Evolutionary conservation across 129 eudicot genomes (phyloP), one percentile per base, ranked within the genome.

Genomic region (Pulicaria dysenterica): DNA sequence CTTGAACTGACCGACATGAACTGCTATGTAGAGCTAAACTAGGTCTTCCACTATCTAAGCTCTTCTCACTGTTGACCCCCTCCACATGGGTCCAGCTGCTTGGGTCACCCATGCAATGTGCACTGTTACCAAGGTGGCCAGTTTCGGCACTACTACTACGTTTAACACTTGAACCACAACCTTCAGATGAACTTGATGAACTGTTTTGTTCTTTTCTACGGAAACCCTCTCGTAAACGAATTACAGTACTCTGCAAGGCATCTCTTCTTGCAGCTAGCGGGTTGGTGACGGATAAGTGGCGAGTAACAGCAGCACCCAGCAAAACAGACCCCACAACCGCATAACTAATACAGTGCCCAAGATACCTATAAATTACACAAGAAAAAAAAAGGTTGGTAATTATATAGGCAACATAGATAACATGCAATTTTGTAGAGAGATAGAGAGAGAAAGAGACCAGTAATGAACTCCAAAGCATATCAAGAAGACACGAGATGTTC

Each of bases 401-500:
- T 49, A 68, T 39, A 34, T 42, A 48, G 12, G 7, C 10, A 70
- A 4, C 5, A 55, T 8, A 47, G 70, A 11, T 17, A 44, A 47
- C 15, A 8, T 74, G 11, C 12, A 36, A 61, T n/a, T 39, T n/a
- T 58, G 13, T 36, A 49, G 54, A 48, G n/a, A n/a, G n/a, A n/a
- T n/a, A n/a, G 62, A 4, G 50, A 46, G 67, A 60, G 44, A 49
- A 54, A 79, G 92, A 70, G 77, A 90, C 99, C 99, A 95, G 91
- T 91, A 95, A 83, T 95, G 94, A 64, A 91, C 97, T 72, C 99
- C 99, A 72, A 95, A 95, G 77, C 99, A 95, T n/a, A 95, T 95
- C 66, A 95, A 88, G 80, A 95, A 95, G 74, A 88, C 92, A 13
- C 99, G 97, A 83, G 97, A 91, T 70, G 84, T 51, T 56, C 99